Percentiles rank a stretch among this genome's conserved stretches.
phyloP scores from a whole-genome alignment of 306 rosid genomes.

The Lathyrus sativus region DNA sequence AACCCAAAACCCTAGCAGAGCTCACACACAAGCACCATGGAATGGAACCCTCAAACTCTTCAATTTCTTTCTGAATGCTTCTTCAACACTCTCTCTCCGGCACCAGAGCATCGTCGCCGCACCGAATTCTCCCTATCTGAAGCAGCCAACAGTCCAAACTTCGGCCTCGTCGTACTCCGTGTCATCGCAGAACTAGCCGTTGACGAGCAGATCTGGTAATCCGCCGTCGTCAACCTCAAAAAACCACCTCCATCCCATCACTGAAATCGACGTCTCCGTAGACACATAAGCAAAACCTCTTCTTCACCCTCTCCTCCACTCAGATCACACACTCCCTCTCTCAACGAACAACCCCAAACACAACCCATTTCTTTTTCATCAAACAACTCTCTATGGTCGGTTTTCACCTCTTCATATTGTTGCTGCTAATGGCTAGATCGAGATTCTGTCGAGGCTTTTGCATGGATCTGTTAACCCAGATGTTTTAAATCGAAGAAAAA shows the following conservation, averaged over 20 bases:
- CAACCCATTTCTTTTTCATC: conserved; percentile 53
- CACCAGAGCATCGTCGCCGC: conserved; percentile 85
- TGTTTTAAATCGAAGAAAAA: conserved; percentile 83
- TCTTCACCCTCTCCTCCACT: conserved; percentile 59
- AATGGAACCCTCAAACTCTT: conserved; percentile 82
- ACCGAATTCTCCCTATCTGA: conserved; percentile 76
- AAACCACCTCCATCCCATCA: conserved; percentile 69
- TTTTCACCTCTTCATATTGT: conserved; percentile 83
- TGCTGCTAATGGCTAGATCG: conserved; percentile 85
- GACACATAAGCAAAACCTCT: conserved; percentile 42
- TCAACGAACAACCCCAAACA: no score
- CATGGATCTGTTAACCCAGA: conserved; percentile 75
- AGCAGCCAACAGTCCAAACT: conserved; percentile 71
- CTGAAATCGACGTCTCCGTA: conserved; percentile 47
- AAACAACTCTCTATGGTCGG: conserved; percentile 67
- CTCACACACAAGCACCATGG: conserved; percentile 48
- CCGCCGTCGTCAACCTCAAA: conserved; percentile 94
- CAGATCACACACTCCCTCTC: conserved; percentile 58
- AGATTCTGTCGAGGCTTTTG: conserved; percentile 70
- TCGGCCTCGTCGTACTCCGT: conserved; percentile 87
- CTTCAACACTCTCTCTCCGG: conserved; percentile 80
- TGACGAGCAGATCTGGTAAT: conserved; percentile 80
- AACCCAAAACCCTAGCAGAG: conserved; percentile 28
- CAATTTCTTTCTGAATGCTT: conserved; percentile 83
- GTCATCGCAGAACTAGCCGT: conserved; percentile 77